Evolutionary conservation across 495 filamentous ascomycete species (phyloP).

Genomic region (Hyaloscypha finlandica): DNA sequence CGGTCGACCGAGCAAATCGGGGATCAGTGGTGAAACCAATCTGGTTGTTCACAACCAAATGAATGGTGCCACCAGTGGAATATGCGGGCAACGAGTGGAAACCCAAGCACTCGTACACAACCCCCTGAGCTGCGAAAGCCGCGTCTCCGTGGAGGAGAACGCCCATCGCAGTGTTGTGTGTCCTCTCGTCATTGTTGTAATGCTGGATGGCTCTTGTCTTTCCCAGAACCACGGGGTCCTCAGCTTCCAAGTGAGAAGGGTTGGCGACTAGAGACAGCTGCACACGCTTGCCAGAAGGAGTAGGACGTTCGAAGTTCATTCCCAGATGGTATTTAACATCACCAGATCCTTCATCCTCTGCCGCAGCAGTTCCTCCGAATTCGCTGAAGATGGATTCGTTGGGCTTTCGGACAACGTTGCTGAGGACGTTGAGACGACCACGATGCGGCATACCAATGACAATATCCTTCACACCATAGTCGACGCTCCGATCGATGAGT

Average conservation of each 20-base stretch:
- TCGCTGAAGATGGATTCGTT: slow-evolving; percentile 99
- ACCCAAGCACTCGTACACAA: slow-evolving; percentile 98
- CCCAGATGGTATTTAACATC: slow-evolving; percentile 99
- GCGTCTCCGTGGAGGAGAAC: slow-evolving; percentile 96
- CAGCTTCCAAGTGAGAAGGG: slow-evolving; percentile 96
- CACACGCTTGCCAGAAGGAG: slow-evolving; percentile 96
- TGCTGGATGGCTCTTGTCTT: slow-evolving; percentile 98
- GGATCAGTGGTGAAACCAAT: slow-evolving; percentile 99
- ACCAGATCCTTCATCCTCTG: slow-evolving; percentile 92
- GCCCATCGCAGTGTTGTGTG: slow-evolving; percentile 88
- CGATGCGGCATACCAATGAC: slow-evolving; percentile 99
- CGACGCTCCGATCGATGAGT: slow-evolving; percentile 94
- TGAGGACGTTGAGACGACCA: slow-evolving; percentile 95
- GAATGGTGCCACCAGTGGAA: slow-evolving; percentile 96
- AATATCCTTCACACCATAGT: slow-evolving; percentile 98
- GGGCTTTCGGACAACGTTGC: slow-evolving; percentile 97
- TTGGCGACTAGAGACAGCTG: slow-evolving; percentile 98
- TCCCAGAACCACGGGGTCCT: slow-evolving; percentile 95
- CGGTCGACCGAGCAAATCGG: slow-evolving; percentile 92
- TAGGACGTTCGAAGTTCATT: slow-evolving; percentile 99
- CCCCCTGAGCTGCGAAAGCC: slow-evolving; percentile 92
- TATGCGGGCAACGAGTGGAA: slow-evolving; percentile 94
- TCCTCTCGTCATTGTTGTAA: slow-evolving; percentile 94
- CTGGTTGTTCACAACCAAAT: slow-evolving; percentile 98
- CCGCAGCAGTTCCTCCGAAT: slow-evolving; percentile 86